A percentile compares a stretch with the other conserved stretches of the same genome.
Conservation (phyloP, 2,329 filamentous ascomycete species). For the Diaporthe sp. region DNA sequence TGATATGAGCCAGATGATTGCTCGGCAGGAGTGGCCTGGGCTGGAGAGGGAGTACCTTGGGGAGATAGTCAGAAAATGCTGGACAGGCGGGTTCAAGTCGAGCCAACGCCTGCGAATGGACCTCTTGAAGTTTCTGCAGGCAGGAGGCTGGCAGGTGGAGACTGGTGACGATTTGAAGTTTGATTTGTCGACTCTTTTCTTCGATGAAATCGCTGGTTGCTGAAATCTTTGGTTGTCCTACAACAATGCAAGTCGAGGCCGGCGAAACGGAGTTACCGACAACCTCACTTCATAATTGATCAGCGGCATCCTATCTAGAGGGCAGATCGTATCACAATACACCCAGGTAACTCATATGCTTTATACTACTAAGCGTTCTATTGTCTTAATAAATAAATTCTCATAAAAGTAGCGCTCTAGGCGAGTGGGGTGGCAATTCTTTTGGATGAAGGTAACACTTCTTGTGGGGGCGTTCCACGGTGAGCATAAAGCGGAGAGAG, state of each 20-base stretch:
- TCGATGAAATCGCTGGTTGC: neutral
- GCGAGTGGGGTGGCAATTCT: neutral
- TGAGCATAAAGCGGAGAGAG: neutral
- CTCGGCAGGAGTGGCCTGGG: neutral
- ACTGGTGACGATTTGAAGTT: neutral
- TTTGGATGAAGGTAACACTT: neutral
- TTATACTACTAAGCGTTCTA: neutral
- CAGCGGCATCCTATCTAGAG: neutral
- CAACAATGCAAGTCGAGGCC: no score
- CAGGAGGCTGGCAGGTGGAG: conserved; percentile 2
- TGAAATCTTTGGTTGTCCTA: neutral
- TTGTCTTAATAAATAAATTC: neutral
- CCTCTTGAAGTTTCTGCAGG: neutral
- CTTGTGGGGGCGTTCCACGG: neutral
- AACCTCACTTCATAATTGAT: no score
- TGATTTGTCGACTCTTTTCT: neutral
- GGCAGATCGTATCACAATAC: neutral
- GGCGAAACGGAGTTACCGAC: no score
- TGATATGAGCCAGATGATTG: neutral
- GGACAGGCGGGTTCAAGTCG: neutral
- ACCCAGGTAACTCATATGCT: neutral
- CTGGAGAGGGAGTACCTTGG: neutral
- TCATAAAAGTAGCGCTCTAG: neutral
- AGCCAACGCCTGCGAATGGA: neutral
- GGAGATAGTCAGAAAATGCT: neutral